Conservation (phyloP, 2,329 filamentous ascomycete species). For the Ascochyta pisi region DNA sequence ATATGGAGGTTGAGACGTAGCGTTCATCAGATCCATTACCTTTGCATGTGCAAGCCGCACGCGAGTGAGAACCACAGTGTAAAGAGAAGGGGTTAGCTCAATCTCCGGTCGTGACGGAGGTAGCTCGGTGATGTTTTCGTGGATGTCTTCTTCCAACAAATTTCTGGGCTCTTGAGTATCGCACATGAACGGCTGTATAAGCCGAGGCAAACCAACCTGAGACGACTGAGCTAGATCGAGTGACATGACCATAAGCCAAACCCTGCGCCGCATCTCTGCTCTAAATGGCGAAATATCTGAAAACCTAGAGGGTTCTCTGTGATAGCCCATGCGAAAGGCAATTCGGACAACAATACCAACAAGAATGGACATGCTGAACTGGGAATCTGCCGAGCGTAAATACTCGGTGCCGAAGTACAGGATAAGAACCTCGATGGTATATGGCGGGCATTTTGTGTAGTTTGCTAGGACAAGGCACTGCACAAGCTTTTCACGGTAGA, state of each 20-base stretch:
- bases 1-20: conserved; percentile 36
- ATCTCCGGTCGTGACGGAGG: conserved; percentile 38
- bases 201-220: conserved; percentile 50
- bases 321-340: conserved; percentile 52
- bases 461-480: conserved; percentile 44
- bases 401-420: conserved; percentile 42
- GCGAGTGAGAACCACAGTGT: conserved; percentile 35
- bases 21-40: conserved; percentile 40
- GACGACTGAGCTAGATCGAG: conserved; percentile 50
- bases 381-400: conserved; percentile 37
- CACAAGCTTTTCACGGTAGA: conserved; percentile 42
- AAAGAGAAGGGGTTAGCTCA: conserved; percentile 37
- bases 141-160: conserved; percentile 51
- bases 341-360: conserved; percentile 42
- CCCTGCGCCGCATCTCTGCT: conserved; percentile 65
- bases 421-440: conserved; percentile 41
- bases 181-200: conserved; percentile 47
- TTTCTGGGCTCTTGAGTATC: conserved; percentile 52
- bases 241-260: conserved; percentile 63
- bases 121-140: conserved; percentile 44
- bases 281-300: conserved; percentile 59
- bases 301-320: conserved; percentile 50
- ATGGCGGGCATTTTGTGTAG: conserved; percentile 45
- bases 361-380: conserved; percentile 40
- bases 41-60: conserved; percentile 34